A percentile compares a stretch with the other conserved stretches of the same genome.
phyloP scores from a whole-genome alignment of 2,329 filamentous ascomycete genomes.

The Aureobasidium pullulans region DNA sequence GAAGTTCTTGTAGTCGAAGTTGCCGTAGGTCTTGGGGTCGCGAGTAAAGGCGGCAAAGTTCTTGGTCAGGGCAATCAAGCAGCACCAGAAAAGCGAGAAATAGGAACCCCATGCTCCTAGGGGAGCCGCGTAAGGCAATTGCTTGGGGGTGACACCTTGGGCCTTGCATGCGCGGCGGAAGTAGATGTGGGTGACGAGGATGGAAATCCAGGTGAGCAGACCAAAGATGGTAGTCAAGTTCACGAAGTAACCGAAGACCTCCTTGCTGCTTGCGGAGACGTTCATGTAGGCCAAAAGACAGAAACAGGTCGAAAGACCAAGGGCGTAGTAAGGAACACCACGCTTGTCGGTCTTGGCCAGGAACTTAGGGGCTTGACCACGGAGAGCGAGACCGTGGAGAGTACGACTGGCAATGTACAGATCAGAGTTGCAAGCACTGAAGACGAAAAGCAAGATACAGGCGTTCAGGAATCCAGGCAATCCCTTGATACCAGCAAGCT shows the following conservation, averaged over 20 bases:
- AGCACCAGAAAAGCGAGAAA: slow-evolving; percentile 60
- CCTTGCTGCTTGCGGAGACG: slow-evolving; percentile 32
- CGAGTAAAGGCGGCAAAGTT: slow-evolving; percentile 67
- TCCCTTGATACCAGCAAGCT: slow-evolving; percentile 52
- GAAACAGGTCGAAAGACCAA: slow-evolving; percentile 55
- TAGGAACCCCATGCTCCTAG: slow-evolving; percentile 65
- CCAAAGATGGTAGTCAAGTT: slow-evolving; percentile 35
- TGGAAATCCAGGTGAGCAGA: slow-evolving; percentile 42
- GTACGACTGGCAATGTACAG: slow-evolving; percentile 68
- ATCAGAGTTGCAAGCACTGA: slow-evolving; percentile 70
- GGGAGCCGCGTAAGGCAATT: slow-evolving; percentile 54
- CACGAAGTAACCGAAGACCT: slow-evolving; percentile 43
- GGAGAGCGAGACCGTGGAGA: slow-evolving; percentile 63
- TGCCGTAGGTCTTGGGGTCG: slow-evolving; percentile 36
- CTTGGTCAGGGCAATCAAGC: slow-evolving; percentile 71
- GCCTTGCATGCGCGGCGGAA: slow-evolving; percentile 40
- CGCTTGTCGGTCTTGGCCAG: slow-evolving; percentile 63
- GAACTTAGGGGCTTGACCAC: slow-evolving; percentile 64
- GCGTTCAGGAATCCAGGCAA: slow-evolving; percentile 65
- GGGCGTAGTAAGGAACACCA: slow-evolving; percentile 62
- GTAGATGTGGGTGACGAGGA: slow-evolving; percentile 42
- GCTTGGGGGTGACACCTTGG: slow-evolving; percentile 37
- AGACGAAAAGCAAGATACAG: slow-evolving; percentile 68
- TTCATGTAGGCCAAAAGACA: slow-evolving; percentile 50
- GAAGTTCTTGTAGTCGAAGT: slow-evolving; percentile 68